phyloP scores from a whole-genome alignment of 2,329 filamentous ascomycete species.

The Sarocladiaceae sp. region DNA sequence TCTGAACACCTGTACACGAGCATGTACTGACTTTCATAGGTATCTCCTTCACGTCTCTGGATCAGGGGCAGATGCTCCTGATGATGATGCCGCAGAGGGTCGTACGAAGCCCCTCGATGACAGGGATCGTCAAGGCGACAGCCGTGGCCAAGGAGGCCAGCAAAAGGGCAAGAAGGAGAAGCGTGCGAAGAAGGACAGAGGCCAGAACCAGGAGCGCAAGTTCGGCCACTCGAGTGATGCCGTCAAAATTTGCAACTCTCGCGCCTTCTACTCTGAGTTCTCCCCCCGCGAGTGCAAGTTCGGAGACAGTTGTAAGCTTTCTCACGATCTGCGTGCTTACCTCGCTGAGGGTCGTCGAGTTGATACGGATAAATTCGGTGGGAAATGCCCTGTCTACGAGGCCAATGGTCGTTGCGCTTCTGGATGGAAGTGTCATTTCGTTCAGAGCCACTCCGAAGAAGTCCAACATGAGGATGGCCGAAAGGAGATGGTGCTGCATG shows the following conservation, averaged over 20 bases:
- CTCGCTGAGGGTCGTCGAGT: slow-evolving; percentile 73
- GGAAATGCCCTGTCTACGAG: slow-evolving; percentile 77
- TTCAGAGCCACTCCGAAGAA: slow-evolving; percentile 79
- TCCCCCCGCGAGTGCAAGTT: slow-evolving; percentile 71
- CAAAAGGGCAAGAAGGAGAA: slow-evolving; percentile 30
- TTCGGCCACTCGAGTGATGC: slow-evolving; percentile 77
- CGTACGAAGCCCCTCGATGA: slow-evolving; percentile 38
- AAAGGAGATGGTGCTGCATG: slow-evolving; percentile 71
- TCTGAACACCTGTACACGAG: too few species aligned
- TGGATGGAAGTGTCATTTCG: slow-evolving; percentile 94
- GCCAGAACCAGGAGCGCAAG: slow-evolving; percentile 74
- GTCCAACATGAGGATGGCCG: slow-evolving; percentile 69
- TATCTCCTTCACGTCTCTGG: slow-evolving; percentile 33
- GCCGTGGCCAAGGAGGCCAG: slow-evolving; percentile 5
- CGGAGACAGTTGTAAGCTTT: slow-evolving; percentile 72
- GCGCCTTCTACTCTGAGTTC: slow-evolving; percentile 69
- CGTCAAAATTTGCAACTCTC: slow-evolving; percentile 69
- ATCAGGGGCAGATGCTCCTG: slow-evolving; percentile 19
- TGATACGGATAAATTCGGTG: slow-evolving; percentile 69
- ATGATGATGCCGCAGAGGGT: slow-evolving; percentile 45
- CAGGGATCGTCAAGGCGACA: slow-evolving; percentile 36
- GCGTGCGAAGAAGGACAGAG: slow-evolving; percentile 44
- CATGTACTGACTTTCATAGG: slow-evolving; percentile 21
- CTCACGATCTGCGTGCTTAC: slow-evolving; percentile 82
- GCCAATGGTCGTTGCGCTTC: slow-evolving; percentile 68